These are phyloP conservation scores for Cryptomeria japonica DNA, from an alignment of 75 land plant species.

Conservation along the genomic window DNA sequence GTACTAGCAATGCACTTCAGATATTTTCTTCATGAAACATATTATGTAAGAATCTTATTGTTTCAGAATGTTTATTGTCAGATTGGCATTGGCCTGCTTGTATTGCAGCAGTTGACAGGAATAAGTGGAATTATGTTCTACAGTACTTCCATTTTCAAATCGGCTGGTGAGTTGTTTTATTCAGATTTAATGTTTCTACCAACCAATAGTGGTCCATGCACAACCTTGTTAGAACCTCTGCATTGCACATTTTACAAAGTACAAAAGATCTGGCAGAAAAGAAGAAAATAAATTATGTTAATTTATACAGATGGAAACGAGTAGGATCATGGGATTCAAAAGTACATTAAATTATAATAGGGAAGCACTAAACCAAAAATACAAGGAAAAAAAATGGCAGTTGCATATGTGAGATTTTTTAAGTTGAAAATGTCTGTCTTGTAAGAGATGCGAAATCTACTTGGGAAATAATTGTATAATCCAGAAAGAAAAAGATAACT, in stretches of 20 bases:
- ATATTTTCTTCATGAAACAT: not conserved
- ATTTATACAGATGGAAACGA: not conserved
- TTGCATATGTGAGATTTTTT: not conserved
- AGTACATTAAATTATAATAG: not conserved
- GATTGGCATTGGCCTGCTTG: conserved; percentile 83
- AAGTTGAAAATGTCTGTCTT: not conserved
- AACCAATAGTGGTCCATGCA: not conserved
- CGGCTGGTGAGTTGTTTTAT: conserved; percentile 69
- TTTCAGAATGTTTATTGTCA: conserved; percentile 23
- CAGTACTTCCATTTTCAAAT: conserved; percentile 70
- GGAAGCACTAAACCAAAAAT: not conserved
- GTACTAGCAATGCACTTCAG: not conserved
- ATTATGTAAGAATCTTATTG: not conserved
- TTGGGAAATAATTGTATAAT: not conserved
- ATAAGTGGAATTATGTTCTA: conserved; percentile 87
- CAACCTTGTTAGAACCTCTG: not conserved
- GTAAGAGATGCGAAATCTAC: not conserved
- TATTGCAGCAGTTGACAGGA: conserved; percentile 85
- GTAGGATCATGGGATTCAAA: not conserved
- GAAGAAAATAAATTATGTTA: not conserved
- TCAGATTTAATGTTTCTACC: not conserved
- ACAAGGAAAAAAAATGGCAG: not conserved
- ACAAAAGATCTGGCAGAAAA: not conserved
- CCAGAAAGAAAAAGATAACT: not conserved
- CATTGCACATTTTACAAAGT: not conserved